phyloP scores from a whole-genome alignment of 768 basidiomycete species.

The Rhizopogon roseolus region DNA sequence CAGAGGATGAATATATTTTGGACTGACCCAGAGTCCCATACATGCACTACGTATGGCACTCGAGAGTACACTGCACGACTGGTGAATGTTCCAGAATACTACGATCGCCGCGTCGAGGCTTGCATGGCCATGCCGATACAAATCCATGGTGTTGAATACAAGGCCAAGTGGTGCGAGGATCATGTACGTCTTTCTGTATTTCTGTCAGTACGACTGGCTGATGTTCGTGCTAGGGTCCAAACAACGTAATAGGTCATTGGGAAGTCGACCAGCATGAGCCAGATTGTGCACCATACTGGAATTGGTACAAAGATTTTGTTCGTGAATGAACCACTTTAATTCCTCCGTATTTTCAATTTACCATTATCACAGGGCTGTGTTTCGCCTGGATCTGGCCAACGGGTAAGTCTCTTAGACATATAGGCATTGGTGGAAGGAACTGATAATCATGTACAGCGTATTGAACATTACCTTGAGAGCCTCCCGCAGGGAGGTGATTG shows the following conservation, averaged over 20 bases:
- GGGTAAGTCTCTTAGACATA: not conserved
- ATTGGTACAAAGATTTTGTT: constrained; percentile 17
- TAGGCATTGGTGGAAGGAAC: not conserved
- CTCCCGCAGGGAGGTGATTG: constrained; percentile 23
- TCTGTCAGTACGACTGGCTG: not conserved
- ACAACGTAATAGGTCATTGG: constrained; percentile 22
- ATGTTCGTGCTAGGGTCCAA: constrained; percentile 10
- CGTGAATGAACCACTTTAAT: not conserved
- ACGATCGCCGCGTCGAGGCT: constrained; percentile 15
- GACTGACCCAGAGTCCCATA: constrained; percentile 11
- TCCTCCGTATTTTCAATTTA: not conserved
- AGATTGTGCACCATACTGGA: constrained; percentile 20
- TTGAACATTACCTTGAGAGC: constrained; percentile 26
- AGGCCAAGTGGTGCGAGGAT: constrained; percentile 19
- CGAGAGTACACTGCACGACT: constrained; percentile 26
- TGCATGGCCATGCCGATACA: constrained; percentile 18
- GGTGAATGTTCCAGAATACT: constrained; percentile 20
- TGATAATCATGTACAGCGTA: constrained; percentile 11
- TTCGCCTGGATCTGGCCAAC: not conserved
- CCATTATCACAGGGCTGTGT: not conserved
- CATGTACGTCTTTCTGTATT: constrained; percentile 6
- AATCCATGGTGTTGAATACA: constrained; percentile 14
- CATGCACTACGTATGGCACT: constrained; percentile 23
- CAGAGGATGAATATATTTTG: constrained; percentile 17
- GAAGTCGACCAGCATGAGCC: constrained; percentile 21